These are phyloP conservation scores for Pseudogymnoascus destructans DNA, from an alignment of 2,329 filamentous ascomycete species.

Conservation along the genomic window DNA sequence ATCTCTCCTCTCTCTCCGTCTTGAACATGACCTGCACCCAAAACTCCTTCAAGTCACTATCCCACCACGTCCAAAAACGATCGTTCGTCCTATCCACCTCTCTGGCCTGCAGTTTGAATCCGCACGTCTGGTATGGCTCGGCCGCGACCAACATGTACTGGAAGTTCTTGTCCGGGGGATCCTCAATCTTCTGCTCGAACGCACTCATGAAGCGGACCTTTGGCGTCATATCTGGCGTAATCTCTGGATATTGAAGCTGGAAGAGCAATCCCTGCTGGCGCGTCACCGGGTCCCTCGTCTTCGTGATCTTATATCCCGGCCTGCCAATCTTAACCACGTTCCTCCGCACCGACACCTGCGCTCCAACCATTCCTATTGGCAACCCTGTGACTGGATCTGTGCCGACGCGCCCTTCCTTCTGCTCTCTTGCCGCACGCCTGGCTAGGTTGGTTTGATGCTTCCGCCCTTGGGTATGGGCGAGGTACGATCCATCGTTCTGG, in stretches of 20 bases:
- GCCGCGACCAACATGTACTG: constrained; percentile 93
- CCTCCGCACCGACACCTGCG: constrained; percentile 47
- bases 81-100: constrained; percentile 86
- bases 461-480: constrained; percentile 94
- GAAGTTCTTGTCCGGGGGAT: constrained; percentile 78
- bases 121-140: constrained; percentile 95
- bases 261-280: constrained; percentile 86
- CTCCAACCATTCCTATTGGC: constrained; percentile 63
- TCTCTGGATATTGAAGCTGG: constrained; percentile 91
- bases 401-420: constrained; percentile 64
- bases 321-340: constrained; percentile 91
- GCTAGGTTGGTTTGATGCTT: constrained; percentile 99
- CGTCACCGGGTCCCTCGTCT: constrained; percentile 79
- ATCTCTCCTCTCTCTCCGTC: constrained; percentile 92
- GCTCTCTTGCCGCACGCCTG: constrained; percentile 85
- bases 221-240: constrained; percentile 59
- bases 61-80: constrained; percentile 87
- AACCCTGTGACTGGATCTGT: constrained; percentile 55
- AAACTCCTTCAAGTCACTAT: constrained; percentile 90
- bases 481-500: constrained; percentile 97
- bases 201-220: constrained; percentile 95
- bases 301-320: constrained; percentile 96
- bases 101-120: constrained; percentile 85
- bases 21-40: constrained; percentile 98
- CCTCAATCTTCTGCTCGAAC: constrained; percentile 89